A percentile compares a stretch with the other conserved stretches of the same genome.
Conservation (phyloP, 352 stramenopile species). For the Pythium brachiatum region DNA sequence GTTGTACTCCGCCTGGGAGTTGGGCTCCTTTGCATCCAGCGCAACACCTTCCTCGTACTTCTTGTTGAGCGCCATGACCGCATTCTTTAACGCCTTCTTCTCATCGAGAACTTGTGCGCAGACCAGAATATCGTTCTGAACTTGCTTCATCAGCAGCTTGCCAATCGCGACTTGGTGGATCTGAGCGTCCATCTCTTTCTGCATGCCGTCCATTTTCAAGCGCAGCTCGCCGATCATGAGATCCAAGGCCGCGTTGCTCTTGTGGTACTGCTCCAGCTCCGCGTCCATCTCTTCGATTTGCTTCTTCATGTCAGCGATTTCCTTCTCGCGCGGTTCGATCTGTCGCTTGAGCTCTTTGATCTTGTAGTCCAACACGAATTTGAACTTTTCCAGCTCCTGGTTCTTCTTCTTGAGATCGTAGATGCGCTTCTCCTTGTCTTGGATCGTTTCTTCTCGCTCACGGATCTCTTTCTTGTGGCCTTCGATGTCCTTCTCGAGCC, state of each 20-base stretch:
- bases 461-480: constrained; percentile 92
- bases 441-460: constrained; percentile 92
- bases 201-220: constrained; percentile 92
- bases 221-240: constrained; percentile 94
- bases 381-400: constrained; percentile 96
- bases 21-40: constrained; percentile 80
- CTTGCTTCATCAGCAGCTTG: constrained; percentile 68
- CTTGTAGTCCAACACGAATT: constrained; percentile 97
- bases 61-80: constrained; percentile 82
- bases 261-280: constrained; percentile 94
- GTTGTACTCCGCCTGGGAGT: constrained; percentile 89
- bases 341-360: constrained; percentile 97
- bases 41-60: constrained; percentile 79
- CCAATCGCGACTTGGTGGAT: constrained; percentile 59
- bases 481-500: constrained; percentile 92
- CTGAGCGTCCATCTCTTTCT: constrained; percentile 77
- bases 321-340: constrained; percentile 93
- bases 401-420: constrained; percentile 98
- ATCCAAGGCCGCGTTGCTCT: constrained; percentile 92
- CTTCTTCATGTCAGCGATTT: constrained; percentile 94
- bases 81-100: constrained; percentile 75
- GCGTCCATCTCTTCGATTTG: constrained; percentile 96
- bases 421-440: constrained; percentile 96
- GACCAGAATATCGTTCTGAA: constrained; percentile 71
- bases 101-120: constrained; percentile 74